A percentile compares a stretch with the other conserved stretches of the same genome.
phyloP scores from a whole-genome alignment of 1,284 basidiomycete genomes.

The Moesziomyces antarcticus region DNA sequence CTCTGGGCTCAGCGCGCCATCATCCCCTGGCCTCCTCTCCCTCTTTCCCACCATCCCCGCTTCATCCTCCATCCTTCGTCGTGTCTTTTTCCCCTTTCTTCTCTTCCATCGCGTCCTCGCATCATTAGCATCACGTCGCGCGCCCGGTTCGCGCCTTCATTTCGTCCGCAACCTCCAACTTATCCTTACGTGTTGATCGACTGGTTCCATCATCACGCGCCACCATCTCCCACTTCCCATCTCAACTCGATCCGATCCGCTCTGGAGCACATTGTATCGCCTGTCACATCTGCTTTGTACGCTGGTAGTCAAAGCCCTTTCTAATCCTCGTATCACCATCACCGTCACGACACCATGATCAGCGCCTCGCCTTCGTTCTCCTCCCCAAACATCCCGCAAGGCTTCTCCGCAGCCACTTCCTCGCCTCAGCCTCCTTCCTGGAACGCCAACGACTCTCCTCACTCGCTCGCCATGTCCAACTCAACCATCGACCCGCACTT shows the following conservation, averaged over 20 bases:
- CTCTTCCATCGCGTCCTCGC: conserved; percentile 2
- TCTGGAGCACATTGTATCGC: conserved; percentile 19
- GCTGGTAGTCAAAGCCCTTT: conserved; percentile 31
- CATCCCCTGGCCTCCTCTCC: not conserved
- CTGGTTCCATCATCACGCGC: conserved; percentile 17
- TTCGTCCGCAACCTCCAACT: conserved; percentile 2
- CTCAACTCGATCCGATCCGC: conserved; percentile 7
- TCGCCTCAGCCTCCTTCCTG: conserved; percentile 24
- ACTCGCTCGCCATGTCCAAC: conserved; percentile 16
- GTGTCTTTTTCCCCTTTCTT: not conserved
- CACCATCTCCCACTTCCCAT: not conserved
- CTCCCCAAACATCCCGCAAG: conserved; percentile 10
- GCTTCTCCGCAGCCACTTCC: conserved; percentile 25
- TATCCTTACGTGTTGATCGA: conserved; percentile 12
- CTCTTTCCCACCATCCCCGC: not conserved
- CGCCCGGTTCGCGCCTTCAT: conserved; percentile 36
- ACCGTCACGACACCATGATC: conserved; percentile 22
- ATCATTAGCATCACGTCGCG: conserved; percentile 6
- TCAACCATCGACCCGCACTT: conserved; percentile 13
- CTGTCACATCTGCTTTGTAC: conserved; percentile 13
- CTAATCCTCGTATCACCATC: not conserved
- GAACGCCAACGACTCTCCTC: conserved; percentile 11
- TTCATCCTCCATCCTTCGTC: conserved; percentile 2
- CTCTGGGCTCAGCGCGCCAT: not conserved
- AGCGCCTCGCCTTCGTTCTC: conserved; percentile 29